phyloP scores from a whole-genome alignment of 345 rosid species.

The Triadica sebifera region DNA sequence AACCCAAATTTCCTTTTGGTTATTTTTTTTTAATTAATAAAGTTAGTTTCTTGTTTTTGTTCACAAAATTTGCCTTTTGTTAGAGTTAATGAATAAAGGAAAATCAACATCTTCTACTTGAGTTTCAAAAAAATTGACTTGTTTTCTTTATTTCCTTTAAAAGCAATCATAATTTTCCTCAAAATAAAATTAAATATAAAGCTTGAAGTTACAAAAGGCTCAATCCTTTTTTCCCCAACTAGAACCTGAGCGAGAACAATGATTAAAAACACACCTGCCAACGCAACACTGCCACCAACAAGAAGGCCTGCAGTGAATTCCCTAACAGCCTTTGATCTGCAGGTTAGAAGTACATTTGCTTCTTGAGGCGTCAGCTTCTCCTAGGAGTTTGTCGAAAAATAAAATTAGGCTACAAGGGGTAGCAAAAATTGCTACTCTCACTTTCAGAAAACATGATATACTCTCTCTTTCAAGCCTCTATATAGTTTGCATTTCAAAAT shows the following conservation, averaged over 20 bases:
- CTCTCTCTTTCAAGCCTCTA: no score
- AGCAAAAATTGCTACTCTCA: not conserved
- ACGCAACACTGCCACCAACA: conserved; percentile 30
- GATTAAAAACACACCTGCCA: conserved; percentile 34
- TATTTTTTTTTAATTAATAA: not conserved
- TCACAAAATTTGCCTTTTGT: not conserved
- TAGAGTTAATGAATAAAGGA: not conserved
- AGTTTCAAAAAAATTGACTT: not conserved
- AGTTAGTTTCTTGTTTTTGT: no score
- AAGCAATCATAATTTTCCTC: no score
- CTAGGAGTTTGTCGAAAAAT: conserved; percentile 14
- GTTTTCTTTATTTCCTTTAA: no score
- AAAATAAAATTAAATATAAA: no score
- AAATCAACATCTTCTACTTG: not conserved
- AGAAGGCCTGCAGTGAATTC: conserved; percentile 24
- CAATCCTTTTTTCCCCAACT: not conserved
- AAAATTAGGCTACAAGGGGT: not conserved
- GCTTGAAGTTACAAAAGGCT: not conserved
- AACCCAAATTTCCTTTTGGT: not conserved
- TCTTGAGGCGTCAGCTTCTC: conserved; percentile 41
- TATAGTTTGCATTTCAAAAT: not conserved
- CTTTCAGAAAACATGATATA: not conserved
- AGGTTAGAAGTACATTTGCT: conserved; percentile 27
- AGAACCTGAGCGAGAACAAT: not conserved
- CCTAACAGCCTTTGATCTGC: conserved; percentile 34